phyloP scores from a whole-genome alignment of 2,329 filamentous ascomycete species.

The Chaetomiaceae sp. region DNA sequence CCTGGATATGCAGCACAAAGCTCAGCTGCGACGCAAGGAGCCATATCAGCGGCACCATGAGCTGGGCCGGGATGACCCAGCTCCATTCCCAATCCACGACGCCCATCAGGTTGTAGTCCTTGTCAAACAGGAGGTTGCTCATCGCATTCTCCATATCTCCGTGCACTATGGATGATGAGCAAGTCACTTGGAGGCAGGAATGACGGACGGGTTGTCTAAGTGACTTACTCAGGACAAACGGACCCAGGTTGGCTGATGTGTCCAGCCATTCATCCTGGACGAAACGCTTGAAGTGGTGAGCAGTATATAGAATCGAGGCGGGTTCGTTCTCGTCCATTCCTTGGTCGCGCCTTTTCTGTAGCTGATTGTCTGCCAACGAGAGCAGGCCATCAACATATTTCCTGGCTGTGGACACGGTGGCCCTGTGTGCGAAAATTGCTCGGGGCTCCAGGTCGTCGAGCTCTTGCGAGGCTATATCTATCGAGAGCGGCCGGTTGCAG shows the following conservation, averaged over 20 bases:
- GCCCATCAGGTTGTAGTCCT: slow-evolving; percentile 5
- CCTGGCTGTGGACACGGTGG: neutral
- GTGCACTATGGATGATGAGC: slow-evolving; percentile 34
- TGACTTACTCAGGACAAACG: neutral
- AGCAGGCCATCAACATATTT: slow-evolving; percentile 6
- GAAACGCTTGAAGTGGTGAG: slow-evolving; percentile 8
- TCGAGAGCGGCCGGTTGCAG: slow-evolving; percentile 6
- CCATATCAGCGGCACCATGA: slow-evolving; percentile 5
- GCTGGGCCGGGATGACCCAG: slow-evolving; percentile 1
- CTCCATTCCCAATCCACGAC: slow-evolving; percentile 11
- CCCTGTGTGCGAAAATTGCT: neutral
- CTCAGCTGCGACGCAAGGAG: neutral
- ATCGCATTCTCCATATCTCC: slow-evolving; percentile 5
- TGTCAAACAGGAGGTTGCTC: slow-evolving; percentile 4
- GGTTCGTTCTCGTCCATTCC: slow-evolving; percentile 4
- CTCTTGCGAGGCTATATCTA: slow-evolving; percentile 3
- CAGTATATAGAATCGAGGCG: slow-evolving; percentile 5
- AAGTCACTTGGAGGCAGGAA: too few relatives aligned
- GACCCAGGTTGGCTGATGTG: neutral
- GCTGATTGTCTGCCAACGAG: neutral
- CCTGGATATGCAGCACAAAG: neutral
- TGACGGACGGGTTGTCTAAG: too few relatives aligned
- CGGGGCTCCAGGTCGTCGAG: slow-evolving; percentile 3
- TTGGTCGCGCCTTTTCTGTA: slow-evolving; percentile 3
- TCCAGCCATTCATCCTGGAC: slow-evolving; percentile 6